phyloP scores from a whole-genome alignment of 2,329 filamentous ascomycete genomes.

The Chaetomiaceae sp. region DNA sequence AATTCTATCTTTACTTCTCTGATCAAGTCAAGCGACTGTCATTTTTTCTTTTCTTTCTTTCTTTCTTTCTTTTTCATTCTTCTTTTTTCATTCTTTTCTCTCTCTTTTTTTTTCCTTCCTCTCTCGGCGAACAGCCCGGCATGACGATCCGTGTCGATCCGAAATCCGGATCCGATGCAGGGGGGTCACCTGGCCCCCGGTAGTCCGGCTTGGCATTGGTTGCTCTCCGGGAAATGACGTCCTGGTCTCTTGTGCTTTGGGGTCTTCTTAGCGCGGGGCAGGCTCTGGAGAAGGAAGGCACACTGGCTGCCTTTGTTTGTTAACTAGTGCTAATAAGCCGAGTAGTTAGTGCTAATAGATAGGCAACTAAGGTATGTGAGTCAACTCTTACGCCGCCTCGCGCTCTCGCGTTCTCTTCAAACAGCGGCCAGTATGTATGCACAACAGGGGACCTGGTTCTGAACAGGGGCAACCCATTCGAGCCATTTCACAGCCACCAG shows the following conservation, averaged over 20 bases:
- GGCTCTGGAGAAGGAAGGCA: background rate
- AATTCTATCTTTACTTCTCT: no score
- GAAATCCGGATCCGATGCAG: slow-evolving; percentile 1
- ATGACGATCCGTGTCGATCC: slow-evolving; percentile 1
- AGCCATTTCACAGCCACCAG: background rate
- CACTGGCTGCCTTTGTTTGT: background rate
- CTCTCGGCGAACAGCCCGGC: background rate
- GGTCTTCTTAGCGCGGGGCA: background rate
- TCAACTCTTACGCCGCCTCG: no score
- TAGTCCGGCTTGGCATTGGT: slow-evolving; percentile 8
- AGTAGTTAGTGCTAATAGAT: no score
- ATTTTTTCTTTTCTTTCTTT: no score
- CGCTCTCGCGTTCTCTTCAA: no score
- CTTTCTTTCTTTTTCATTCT: no score
- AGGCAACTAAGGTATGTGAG: no score
- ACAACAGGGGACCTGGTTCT: no score
- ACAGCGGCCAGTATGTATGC: no score
- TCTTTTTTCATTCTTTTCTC: no score
- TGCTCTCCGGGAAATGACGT: slow-evolving; percentile 1
- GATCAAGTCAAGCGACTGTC: background rate
- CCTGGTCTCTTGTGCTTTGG: background rate
- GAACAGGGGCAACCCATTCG: background rate
- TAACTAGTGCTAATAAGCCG: no score
- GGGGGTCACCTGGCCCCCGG: slow-evolving; percentile 1
- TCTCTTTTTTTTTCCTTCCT: background rate